Evolutionary conservation across 257 asterid genomes (phyloP), one percentile per base, ranked within the genome.

Genomic region (Fraxinus quadrangulata): DNA sequence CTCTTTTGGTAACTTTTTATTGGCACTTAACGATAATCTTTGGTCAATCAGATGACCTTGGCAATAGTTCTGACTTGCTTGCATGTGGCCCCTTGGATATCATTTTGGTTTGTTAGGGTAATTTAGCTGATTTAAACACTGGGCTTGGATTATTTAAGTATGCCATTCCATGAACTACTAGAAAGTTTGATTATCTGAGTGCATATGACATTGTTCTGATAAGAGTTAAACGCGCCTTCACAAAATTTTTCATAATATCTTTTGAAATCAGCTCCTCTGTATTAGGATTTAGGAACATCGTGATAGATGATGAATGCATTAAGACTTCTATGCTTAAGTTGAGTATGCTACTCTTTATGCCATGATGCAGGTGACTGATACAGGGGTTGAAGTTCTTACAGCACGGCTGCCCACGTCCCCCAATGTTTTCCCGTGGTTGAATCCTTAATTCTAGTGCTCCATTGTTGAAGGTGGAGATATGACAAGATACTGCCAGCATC

Each of bases 371-470:
- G 98, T 95, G 80, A 95, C 98, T 0, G 98, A 91, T 36, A 91
- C 91, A 2, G 99, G 97, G 73, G 97, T 89, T 71, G 99, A 95
- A 84, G 98, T 95, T 75, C 97, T 95, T 49, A 93, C 98, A 0
- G 99, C 88, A 34, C 96, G 99, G 51, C 84, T 95, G 77, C 91
- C 98, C 30, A 86, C 98, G 0, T 95, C 99, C 17, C 99, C 98
- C 7, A 77, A 85, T n/a, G 89, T 95, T 80, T 95, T 87, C 81
- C 97, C 98, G 6, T 95, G 98, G 98, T 86, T 90, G 70, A 87
- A 83, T 56, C 86, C 90, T 4, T 92, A 86, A 83, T 68, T 73
- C 4, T 42, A 23, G 65, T 30, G 42, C 28, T 77, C 33, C 30
- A 12, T 9, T 12, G 67, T 9, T 12, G 67, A 81, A 69, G 70